Conservation (phyloP, 352 stramenopile genomes). For the Pythium phragmiticola region DNA sequence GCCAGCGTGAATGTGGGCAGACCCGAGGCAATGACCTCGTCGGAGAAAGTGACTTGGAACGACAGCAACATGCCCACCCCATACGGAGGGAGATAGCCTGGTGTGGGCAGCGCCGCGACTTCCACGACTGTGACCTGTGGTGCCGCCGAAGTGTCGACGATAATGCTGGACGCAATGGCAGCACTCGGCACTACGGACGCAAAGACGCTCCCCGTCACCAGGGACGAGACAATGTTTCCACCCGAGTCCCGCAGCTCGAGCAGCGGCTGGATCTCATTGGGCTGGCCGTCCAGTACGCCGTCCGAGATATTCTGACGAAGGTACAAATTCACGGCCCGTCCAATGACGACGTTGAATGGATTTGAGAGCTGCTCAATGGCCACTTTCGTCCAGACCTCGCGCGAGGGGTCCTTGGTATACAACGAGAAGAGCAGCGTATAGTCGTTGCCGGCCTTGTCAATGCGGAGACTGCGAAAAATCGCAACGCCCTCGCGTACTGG, state of each 20-base stretch:
- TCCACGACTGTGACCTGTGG: constrained; percentile 44
- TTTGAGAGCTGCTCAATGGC: constrained; percentile 54
- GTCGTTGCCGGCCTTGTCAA: constrained; percentile 70
- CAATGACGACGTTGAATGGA: constrained; percentile 59
- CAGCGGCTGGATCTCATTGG: constrained; percentile 65
- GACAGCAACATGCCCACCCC: constrained; percentile 60
- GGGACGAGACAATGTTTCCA: constrained; percentile 57
- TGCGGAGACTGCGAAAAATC: constrained; percentile 70
- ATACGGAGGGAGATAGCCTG: constrained; percentile 50
- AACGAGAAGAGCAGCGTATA: constrained; percentile 73
- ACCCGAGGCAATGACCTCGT: constrained; percentile 66
- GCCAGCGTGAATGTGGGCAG: constrained; percentile 52
- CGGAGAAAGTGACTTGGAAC: constrained; percentile 74
- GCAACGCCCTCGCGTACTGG: constrained; percentile 52
- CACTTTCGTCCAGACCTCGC: constrained; percentile 44
- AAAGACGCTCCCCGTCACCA: constrained; percentile 45
- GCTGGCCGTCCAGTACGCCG: constrained; percentile 74
- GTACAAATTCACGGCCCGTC: constrained; percentile 43
- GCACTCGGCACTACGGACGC: constrained; percentile 65
- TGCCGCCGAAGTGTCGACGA: constrained; percentile 58
- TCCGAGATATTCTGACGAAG: constrained; percentile 57
- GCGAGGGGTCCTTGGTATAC: constrained; percentile 45
- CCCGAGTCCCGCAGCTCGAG: constrained; percentile 64
- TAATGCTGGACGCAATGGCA: constrained; percentile 51
- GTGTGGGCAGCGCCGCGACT: constrained; percentile 41